These are phyloP conservation scores for Fusarium stilboides DNA, from an alignment of 2,329 filamentous ascomycete genomes.

Conservation along the genomic window DNA sequence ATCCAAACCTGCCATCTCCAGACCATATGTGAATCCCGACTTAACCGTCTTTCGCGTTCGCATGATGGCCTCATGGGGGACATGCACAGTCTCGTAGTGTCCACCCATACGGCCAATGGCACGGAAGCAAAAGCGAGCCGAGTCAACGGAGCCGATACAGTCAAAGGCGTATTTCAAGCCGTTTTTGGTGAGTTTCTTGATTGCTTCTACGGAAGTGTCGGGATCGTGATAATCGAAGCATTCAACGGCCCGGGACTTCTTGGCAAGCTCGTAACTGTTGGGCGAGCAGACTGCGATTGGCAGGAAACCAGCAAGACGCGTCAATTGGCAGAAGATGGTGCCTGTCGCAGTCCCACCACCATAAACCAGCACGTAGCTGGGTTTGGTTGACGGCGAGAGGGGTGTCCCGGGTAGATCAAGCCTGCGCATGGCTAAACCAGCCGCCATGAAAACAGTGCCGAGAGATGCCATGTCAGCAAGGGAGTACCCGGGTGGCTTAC, in stretches of 20 bases:
- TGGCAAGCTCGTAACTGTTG: slow-evolving; percentile 13
- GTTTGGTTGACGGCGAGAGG: slow-evolving; percentile 4
- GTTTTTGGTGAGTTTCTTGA: slow-evolving; percentile 19
- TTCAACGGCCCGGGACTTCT: slow-evolving; percentile 8
- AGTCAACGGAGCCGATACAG: slow-evolving; percentile 15
- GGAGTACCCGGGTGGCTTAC: slow-evolving; percentile 16
- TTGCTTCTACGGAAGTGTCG: slow-evolving; percentile 6
- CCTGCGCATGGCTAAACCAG: slow-evolving; percentile 5
- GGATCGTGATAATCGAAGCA: slow-evolving; percentile 17
- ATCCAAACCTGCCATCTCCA: slow-evolving; percentile 11
- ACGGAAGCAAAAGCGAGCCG: slow-evolving; percentile 9
- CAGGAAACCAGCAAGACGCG: slow-evolving; percentile 1
- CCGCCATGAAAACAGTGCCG: slow-evolving; percentile 11
- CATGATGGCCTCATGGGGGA: slow-evolving; percentile 14
- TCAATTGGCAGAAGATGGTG: slow-evolving; percentile 8
- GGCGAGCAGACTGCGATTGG: slow-evolving; percentile 17
- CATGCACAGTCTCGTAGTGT: slow-evolving; percentile 17
- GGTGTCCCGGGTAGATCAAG: slow-evolving; percentile 12
- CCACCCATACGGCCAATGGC: slow-evolving; percentile 18
- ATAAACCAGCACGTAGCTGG: slow-evolving; percentile 22
- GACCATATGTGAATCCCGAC: slow-evolving; percentile 17
- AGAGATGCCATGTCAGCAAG: slow-evolving; percentile 17
- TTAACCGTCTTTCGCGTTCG: slow-evolving; percentile 14
- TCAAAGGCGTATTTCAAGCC: slow-evolving; percentile 9
- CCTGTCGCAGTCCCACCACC: slow-evolving; percentile 23